Evolutionary conservation across 139 green algal species (phyloP).

Genomic region (Haematococcus lacustris): DNA sequence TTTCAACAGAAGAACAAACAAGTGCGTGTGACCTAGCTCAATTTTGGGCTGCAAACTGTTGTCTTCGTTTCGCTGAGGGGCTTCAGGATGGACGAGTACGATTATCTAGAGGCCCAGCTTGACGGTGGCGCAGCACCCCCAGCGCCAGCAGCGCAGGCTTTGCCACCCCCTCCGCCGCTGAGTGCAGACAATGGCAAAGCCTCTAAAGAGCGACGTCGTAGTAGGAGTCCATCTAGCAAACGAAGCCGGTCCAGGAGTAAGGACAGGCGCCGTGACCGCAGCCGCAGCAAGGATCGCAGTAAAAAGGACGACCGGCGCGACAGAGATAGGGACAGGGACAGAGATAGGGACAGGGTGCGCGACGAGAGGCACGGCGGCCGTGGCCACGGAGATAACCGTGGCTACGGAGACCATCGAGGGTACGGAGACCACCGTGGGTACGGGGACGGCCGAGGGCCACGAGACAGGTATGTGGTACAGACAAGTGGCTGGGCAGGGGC

Average conservation of each 20-base stretch:
- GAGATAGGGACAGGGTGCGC: too few species aligned
- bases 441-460: background rate
- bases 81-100: constrained; percentile 17
- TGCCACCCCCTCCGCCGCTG: background rate
- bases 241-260: constrained; percentile 13
- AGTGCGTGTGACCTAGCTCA: too few species aligned
- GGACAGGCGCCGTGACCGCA: constrained; percentile 9
- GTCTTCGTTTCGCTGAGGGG: background rate
- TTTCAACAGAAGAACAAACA: too few species aligned
- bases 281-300: constrained; percentile 2
- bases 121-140: constrained; percentile 1
- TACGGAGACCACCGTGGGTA: background rate
- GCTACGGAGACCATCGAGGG: background rate
- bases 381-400: background rate
- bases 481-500: background rate
- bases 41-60: too few species aligned
- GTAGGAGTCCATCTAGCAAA: constrained; percentile 4
- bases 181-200: background rate
- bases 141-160: background rate
- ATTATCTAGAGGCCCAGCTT: constrained; percentile 31
- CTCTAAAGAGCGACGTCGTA: background rate
- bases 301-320: background rate
- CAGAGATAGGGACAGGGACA: too few species aligned
- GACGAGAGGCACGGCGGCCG: background rate
- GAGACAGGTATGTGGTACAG: background rate